Conservation (phyloP, 495 filamentous ascomycete species). For the Aspergillus mulundensis region DNA sequence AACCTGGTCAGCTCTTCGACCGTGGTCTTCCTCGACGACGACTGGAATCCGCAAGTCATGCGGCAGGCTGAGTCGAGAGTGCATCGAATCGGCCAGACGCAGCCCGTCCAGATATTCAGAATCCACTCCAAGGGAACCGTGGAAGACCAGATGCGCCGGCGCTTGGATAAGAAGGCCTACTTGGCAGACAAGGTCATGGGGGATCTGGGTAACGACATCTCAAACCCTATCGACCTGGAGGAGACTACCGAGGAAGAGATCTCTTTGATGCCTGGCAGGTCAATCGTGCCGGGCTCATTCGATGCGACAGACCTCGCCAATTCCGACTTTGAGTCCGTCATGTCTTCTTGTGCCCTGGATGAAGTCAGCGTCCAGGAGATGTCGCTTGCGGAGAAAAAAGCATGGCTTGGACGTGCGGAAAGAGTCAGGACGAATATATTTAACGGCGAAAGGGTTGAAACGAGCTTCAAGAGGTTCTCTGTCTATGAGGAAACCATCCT, state of each 20-base stretch:
- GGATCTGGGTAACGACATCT: background rate
- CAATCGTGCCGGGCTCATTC: background rate
- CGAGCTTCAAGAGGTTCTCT: slow-evolving; percentile 33
- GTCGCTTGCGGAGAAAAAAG: slow-evolving; percentile 46
- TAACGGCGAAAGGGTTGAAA: slow-evolving; percentile 39
- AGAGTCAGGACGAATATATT: slow-evolving; percentile 57
- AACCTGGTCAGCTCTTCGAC: slow-evolving; percentile 58
- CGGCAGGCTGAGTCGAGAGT: slow-evolving; percentile 58
- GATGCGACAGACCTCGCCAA: background rate
- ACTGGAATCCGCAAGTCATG: slow-evolving; percentile 65
- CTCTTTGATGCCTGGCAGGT: background rate
- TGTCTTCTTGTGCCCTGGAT: background rate
- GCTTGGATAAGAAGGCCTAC: slow-evolving; percentile 65
- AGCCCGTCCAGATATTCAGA: slow-evolving; percentile 56
- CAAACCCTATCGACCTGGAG: background rate
- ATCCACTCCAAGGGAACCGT: slow-evolving; percentile 57
- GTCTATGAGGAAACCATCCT: slow-evolving; percentile 23
- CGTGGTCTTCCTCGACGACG: slow-evolving; percentile 61
- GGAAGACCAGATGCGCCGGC: slow-evolving; percentile 60
- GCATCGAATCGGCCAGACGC: slow-evolving; percentile 56
- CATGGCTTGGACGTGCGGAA: slow-evolving; percentile 58
- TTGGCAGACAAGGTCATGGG: slow-evolving; percentile 60
- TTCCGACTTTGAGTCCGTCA: background rate
- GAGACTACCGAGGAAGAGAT: background rate
- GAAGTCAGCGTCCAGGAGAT: background rate